Conservation (phyloP, 1,139 yeast genomes). For the Arxiozyma slooffiae region DNA sequence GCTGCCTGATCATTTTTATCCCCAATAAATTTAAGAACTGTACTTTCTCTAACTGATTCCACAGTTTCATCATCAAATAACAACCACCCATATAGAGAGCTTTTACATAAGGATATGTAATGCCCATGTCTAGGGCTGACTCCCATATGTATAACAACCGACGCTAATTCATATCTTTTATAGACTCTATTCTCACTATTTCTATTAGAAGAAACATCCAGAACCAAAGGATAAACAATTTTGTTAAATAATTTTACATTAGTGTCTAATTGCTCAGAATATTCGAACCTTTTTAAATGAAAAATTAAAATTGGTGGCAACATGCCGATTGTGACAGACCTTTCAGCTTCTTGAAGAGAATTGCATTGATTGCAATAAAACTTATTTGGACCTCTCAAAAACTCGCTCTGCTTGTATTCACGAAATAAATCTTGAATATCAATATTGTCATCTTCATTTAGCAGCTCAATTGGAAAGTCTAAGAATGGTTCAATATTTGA, state of each 20-base stretch:
- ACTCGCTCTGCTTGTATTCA: constrained; percentile 77
- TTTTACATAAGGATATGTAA: constrained; percentile 78
- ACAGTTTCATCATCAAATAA: constrained; percentile 93
- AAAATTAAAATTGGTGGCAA: constrained; percentile 73
- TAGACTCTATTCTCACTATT: constrained; percentile 43
- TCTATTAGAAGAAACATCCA: constrained; percentile 70
- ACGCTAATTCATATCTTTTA: constrained; percentile 68
- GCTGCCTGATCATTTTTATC: constrained; percentile 83
- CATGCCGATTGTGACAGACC: constrained; percentile 71
- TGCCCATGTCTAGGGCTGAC: constrained; percentile 98
- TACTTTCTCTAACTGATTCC: constrained; percentile 74
- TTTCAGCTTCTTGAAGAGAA: constrained; percentile 88
- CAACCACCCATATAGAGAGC: constrained; percentile 75
- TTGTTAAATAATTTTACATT: constrained; percentile 83
- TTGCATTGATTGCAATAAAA: constrained; percentile 88
- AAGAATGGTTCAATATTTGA: constrained; percentile 77
- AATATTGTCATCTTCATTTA: constrained; percentile 47
- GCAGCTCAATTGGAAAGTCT: constrained; percentile 75
- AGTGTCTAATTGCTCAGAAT: constrained; percentile 70
- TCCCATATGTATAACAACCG: constrained; percentile 88
- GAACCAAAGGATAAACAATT: constrained; percentile 65
- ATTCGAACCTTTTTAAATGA: constrained; percentile 85
- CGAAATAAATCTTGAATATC: constrained; percentile 67
- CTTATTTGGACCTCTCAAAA: constrained; percentile 77
- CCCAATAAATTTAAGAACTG: constrained; percentile 81